Conservation (phyloP, 2,329 filamentous ascomycete genomes). For the Trichoderma aggressivum region DNA sequence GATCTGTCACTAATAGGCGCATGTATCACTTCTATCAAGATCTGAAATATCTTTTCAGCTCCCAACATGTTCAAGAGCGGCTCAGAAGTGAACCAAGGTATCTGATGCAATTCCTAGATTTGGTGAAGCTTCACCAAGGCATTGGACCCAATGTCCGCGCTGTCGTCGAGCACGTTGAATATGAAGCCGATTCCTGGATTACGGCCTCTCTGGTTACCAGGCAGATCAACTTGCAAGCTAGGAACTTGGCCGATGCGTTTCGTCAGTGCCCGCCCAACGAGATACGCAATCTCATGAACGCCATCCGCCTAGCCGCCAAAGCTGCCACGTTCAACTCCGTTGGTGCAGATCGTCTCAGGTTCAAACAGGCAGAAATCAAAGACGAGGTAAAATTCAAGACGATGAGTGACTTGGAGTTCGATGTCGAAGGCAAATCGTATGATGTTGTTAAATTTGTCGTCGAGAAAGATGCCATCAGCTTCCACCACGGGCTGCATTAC, state of each 20-base stretch:
- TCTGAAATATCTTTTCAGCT: constrained; percentile 84
- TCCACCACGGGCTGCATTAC: constrained; percentile 95
- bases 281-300: constrained; percentile 61
- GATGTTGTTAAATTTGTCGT: constrained; percentile 82
- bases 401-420: constrained; percentile 76
- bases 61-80: constrained; percentile 80
- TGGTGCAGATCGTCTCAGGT: constrained; percentile 81
- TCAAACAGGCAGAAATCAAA: constrained; percentile 83
- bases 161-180: constrained; percentile 93
- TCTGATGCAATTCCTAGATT: constrained; percentile 87
- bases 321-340: constrained; percentile 85
- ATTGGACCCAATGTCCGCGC: constrained; percentile 92
- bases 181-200: constrained; percentile 98
- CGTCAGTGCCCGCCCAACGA: constrained; percentile 64
- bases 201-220: constrained; percentile 90
- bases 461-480: constrained; percentile 87
- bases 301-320: constrained; percentile 72
- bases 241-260: constrained; percentile 86
- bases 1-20: constrained; percentile 88
- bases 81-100: constrained; percentile 83
- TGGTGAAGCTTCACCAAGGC: constrained; percentile 94
- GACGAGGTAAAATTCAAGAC: constrained; percentile 80
- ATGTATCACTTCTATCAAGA: constrained; percentile 99
- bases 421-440: constrained; percentile 54
- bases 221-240: constrained; percentile 89